A percentile compares a stretch with the other conserved stretches of the same genome.
Conservation (phyloP, 805 yeast genomes). For the Blastobotrys robertii region DNA sequence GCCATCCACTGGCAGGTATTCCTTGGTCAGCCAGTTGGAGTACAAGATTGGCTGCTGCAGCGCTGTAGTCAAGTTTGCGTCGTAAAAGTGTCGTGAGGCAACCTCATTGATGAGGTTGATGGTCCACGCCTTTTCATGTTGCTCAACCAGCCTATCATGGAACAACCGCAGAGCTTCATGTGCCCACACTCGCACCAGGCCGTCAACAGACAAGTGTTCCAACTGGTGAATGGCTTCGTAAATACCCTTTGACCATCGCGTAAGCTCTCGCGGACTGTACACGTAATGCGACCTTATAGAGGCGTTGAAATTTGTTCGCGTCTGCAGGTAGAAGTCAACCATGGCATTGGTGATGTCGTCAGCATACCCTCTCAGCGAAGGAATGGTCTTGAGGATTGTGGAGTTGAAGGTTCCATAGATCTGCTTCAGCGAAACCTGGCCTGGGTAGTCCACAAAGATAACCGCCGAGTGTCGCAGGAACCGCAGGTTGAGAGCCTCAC, state of each 20-base stretch:
- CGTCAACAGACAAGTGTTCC: slow-evolving; percentile 31
- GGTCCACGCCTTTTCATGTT: slow-evolving; percentile 43
- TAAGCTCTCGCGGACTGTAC: slow-evolving; percentile 83
- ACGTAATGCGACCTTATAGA: slow-evolving; percentile 48
- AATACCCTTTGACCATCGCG: slow-evolving; percentile 80
- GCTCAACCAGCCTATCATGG: slow-evolving; percentile 53
- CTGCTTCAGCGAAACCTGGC: slow-evolving; percentile 44
- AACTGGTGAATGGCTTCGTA: slow-evolving; percentile 37
- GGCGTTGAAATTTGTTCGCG: slow-evolving; percentile 34
- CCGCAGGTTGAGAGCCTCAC: slow-evolving; percentile 46
- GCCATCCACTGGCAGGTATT: slow-evolving; percentile 47
- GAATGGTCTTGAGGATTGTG: slow-evolving; percentile 51
- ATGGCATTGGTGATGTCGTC: slow-evolving; percentile 50
- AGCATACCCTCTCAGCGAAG: slow-evolving; percentile 47
- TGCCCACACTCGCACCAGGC: slow-evolving; percentile 57
- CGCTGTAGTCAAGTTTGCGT: slow-evolving; percentile 29
- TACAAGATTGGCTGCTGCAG: slow-evolving; percentile 48
- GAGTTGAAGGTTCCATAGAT: slow-evolving; percentile 54
- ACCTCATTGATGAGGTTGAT: slow-evolving; percentile 26
- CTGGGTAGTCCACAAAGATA: slow-evolving; percentile 74
- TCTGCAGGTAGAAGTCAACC: slow-evolving; percentile 47
- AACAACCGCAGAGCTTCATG: slow-evolving; percentile 77
- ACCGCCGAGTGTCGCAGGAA: slow-evolving; percentile 59
- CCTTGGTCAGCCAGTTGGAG: slow-evolving; percentile 65
- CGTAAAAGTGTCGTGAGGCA: slow-evolving; percentile 37